These are phyloP conservation scores for Atalantia buxifolia DNA, from an alignment of 345 rosid genomes.

Conservation along the genomic window DNA sequence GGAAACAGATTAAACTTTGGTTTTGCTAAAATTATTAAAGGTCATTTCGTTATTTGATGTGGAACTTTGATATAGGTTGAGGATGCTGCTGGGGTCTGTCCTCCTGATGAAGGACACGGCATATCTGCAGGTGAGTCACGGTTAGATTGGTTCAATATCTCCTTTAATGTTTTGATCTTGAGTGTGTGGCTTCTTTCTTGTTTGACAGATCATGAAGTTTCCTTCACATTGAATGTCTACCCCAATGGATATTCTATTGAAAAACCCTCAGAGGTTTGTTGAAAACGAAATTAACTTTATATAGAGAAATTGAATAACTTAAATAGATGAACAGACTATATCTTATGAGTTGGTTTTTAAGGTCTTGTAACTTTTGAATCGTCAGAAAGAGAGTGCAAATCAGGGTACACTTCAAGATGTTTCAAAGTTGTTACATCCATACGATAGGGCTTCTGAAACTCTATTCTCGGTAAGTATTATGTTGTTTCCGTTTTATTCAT, in stretches of 20 bases:
- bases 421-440: conserved; percentile 66
- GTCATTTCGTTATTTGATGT: not conserved
- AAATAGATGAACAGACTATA: not conserved
- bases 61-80: conserved; percentile 36
- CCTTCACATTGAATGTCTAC: conserved; percentile 70
- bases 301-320: not conserved
- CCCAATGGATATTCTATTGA: conserved; percentile 73
- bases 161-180: conserved; percentile 6
- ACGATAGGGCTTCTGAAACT: conserved; percentile 84
- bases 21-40: not conserved
- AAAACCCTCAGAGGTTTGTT: conserved; percentile 74
- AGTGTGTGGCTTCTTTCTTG: conserved; percentile 14
- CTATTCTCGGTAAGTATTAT: conserved; percentile 63
- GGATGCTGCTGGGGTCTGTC: conserved; percentile 30
- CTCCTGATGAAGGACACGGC: conserved; percentile 22
- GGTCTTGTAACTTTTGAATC: conserved; percentile 11
- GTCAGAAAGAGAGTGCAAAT: conserved; percentile 41
- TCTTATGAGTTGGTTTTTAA: conserved; percentile 17
- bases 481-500: conserved; percentile 1
- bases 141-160: conserved; percentile 8
- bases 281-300: conserved; percentile 11
- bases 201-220: conserved; percentile 66
- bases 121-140: conserved; percentile 37
- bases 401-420: conserved; percentile 55
- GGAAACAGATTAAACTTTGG: not conserved